Percentiles rank a stretch among this genome's conserved stretches.
Evolutionary conservation across 495 filamentous ascomycete species (phyloP).

Genomic region (Talaromyces liani): DNA sequence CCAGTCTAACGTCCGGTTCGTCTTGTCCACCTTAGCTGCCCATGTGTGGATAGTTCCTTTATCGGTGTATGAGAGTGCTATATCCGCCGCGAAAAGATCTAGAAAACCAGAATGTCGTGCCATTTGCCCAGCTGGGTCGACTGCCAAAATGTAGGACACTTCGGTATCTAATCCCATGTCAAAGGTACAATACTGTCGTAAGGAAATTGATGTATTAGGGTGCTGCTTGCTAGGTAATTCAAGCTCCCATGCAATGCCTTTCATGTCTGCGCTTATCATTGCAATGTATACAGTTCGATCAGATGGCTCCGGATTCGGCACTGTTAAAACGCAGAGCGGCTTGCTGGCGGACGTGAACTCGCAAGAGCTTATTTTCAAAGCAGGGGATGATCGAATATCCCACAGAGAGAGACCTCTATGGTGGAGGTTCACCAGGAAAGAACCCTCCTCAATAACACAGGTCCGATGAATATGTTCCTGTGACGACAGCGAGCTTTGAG

Average conservation of each 20-base stretch:
- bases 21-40: constrained; percentile 67
- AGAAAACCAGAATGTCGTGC: constrained; percentile 70
- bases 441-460: constrained; percentile 64
- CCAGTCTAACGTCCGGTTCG: constrained; percentile 61
- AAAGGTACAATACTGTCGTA: constrained; percentile 67
- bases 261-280: constrained; percentile 73
- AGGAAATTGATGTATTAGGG: constrained; percentile 20
- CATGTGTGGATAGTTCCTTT: constrained; percentile 74
- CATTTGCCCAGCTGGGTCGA: constrained; percentile 78
- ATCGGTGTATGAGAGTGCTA: constrained; percentile 78
- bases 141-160: constrained; percentile 75
- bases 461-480: constrained; percentile 75
- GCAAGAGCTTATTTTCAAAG: constrained; percentile 48
- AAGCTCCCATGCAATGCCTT: constrained; percentile 82
- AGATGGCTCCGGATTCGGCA: constrained; percentile 56
- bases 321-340: constrained; percentile 71
- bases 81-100: constrained; percentile 80
- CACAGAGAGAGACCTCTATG: constrained; percentile 71
- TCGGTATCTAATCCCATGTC: constrained; percentile 64
- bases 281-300: constrained; percentile 56
- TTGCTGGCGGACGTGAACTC: constrained; percentile 60
- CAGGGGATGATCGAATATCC: constrained; percentile 57
- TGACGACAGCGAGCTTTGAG: constrained; percentile 63
- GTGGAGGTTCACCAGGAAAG: constrained; percentile 76
- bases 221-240: constrained; percentile 33